Evolutionary conservation across 495 filamentous ascomycete species (phyloP).

Genomic region (Articulospora tetracladia): DNA sequence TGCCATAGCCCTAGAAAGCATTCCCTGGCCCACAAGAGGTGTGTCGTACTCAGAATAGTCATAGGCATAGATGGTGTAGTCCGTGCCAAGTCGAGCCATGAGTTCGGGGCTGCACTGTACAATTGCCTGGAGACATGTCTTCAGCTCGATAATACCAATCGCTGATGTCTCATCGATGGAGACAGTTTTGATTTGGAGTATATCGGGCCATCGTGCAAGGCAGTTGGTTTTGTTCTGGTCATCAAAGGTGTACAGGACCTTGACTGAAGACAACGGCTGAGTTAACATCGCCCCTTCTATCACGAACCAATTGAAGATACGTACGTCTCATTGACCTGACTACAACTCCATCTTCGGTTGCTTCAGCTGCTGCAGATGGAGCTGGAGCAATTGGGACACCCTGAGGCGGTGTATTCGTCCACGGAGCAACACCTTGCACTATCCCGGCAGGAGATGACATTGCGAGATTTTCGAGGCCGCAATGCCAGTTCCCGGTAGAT

Average conservation of each 20-base stretch:
- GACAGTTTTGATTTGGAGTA: slow-evolving; percentile 75
- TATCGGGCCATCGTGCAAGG: slow-evolving; percentile 81
- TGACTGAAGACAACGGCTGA: slow-evolving; percentile 53
- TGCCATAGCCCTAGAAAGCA: slow-evolving; percentile 84
- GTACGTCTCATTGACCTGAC: slow-evolving; percentile 49
- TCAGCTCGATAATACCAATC: slow-evolving; percentile 88
- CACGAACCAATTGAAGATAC: slow-evolving; percentile 7
- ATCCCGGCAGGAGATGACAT: slow-evolving; percentile 23
- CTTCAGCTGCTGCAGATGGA: slow-evolving; percentile 10
- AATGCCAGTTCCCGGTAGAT: slow-evolving; percentile 11
- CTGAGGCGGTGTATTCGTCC: not conserved
- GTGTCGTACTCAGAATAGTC: slow-evolving; percentile 94
- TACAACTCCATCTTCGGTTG: slow-evolving; percentile 39
- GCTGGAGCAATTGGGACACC: not conserved
- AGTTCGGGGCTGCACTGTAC: slow-evolving; percentile 76
- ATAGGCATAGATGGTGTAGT: slow-evolving; percentile 95
- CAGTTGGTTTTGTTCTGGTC: slow-evolving; percentile 85
- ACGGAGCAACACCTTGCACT: slow-evolving; percentile 1
- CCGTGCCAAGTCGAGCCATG: slow-evolving; percentile 74
- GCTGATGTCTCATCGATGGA: slow-evolving; percentile 65
- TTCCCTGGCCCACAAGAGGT: slow-evolving; percentile 90
- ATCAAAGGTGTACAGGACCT: slow-evolving; percentile 96
- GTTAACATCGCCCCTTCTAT: slow-evolving; percentile 3
- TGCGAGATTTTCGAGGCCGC: slow-evolving; percentile 12
- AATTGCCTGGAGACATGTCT: slow-evolving; percentile 86